Conservation (phyloP, 345 rosid species). For the Eucalyptus decipiens region DNA sequence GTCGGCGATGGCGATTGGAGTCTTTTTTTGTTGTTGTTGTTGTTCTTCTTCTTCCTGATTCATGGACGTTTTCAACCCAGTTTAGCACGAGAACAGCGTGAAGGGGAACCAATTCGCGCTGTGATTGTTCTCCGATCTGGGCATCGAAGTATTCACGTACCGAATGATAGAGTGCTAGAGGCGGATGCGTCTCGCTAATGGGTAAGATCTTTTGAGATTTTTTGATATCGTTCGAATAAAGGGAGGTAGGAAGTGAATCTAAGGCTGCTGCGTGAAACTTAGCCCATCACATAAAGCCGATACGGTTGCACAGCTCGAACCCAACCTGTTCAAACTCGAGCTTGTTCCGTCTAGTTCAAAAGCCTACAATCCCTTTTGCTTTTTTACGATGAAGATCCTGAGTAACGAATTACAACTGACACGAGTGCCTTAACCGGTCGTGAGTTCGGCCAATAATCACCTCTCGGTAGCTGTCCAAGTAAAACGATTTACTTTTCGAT, state of each 20-base stretch:
- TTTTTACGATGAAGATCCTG: neutral
- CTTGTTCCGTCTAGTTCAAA: rapidly evolving
- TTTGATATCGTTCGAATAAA: no score
- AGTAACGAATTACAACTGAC: neutral
- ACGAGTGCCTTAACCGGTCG: neutral
- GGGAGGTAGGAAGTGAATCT: neutral
- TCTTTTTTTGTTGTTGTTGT: no score
- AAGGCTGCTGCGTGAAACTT: neutral
- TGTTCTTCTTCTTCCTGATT: neutral
- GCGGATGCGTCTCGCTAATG: neutral
- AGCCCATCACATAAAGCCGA: neutral
- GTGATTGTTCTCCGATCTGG: neutral
- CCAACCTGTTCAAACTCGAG: neutral
- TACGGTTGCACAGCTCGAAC: neutral
- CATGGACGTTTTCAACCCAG: neutral
- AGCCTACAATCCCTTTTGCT: neutral
- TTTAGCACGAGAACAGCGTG: neutral
- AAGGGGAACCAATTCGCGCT: no score
- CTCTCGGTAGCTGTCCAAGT: neutral
- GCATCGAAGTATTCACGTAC: neutral
- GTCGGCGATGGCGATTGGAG: no score
- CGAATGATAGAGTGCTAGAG: neutral
- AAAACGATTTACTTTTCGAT: neutral
- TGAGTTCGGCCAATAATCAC: neutral
- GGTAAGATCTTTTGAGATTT: neutral